These are phyloP conservation scores for Diaporthe citriasiana DNA, from an alignment of 2,329 filamentous ascomycete genomes.

Conservation along the genomic window DNA sequence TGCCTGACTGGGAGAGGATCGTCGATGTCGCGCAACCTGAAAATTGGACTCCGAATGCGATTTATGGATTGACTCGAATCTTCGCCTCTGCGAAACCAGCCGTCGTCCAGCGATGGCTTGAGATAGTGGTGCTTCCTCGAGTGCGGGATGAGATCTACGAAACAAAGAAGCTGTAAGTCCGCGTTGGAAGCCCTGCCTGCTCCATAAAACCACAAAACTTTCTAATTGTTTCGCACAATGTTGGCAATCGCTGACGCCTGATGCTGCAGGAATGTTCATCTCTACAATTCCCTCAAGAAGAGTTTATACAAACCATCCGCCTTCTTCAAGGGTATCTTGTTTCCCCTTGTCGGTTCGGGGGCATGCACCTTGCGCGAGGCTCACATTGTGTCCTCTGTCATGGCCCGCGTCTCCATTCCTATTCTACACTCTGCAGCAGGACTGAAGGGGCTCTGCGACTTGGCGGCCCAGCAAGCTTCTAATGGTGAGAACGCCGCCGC, in stretches of 20 bases:
- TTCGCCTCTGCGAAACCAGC: slow-evolving; percentile 88
- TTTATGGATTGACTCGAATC: slow-evolving; percentile 90
- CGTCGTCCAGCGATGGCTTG: slow-evolving; percentile 87
- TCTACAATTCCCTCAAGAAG: slow-evolving; percentile 95
- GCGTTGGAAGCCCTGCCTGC: neutral
- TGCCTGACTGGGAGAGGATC: slow-evolving; percentile 93
- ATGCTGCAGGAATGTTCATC: slow-evolving; percentile 70
- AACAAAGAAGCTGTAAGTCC: slow-evolving; percentile 86
- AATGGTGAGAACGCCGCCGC: slow-evolving; percentile 89
- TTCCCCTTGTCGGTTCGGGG: slow-evolving; percentile 86
- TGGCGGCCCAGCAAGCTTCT: slow-evolving; percentile 90
- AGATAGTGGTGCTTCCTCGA: slow-evolving; percentile 86
- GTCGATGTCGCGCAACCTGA: slow-evolving; percentile 75
- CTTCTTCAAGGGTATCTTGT: slow-evolving; percentile 97
- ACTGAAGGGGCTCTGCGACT: slow-evolving; percentile 91
- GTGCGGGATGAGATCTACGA: slow-evolving; percentile 96
- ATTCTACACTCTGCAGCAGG: slow-evolving; percentile 94
- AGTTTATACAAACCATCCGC: slow-evolving; percentile 92
- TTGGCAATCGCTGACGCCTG: neutral
- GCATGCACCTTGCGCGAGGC: slow-evolving; percentile 95
- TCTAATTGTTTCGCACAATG: neutral
- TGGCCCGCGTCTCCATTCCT: slow-evolving; percentile 87
- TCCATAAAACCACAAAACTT: too few relatives aligned
- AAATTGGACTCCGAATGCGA: slow-evolving; percentile 76
- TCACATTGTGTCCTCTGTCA: slow-evolving; percentile 88